Percentiles rank a stretch among this genome's conserved stretches.
Conservation (phyloP, 306 rosid genomes). For the Datisca glomerata region DNA sequence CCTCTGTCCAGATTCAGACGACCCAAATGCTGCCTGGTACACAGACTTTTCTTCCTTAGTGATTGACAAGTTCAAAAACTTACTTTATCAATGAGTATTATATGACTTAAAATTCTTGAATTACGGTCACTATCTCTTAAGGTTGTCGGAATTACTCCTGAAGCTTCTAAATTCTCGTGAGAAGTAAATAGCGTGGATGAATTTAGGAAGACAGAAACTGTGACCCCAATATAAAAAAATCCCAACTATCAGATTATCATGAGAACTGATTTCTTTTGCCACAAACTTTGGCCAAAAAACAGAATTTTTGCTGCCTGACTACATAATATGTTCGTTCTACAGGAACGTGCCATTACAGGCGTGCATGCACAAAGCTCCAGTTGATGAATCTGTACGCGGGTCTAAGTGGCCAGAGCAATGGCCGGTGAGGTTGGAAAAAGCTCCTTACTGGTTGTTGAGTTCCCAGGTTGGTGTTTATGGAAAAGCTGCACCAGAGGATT, state of each 20-base stretch:
- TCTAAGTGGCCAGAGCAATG: constrained; percentile 86
- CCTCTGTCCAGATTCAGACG: constrained; percentile 60
- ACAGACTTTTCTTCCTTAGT: neutral
- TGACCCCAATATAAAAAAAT: no score
- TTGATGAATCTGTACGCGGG: constrained; percentile 49
- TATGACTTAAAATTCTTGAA: no score
- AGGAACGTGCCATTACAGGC: constrained; percentile 82
- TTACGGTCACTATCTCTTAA: no score
- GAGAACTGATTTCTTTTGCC: no score
- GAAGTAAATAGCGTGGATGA: no score
- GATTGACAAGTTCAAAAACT: no score
- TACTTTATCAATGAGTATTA: no score
- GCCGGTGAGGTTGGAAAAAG: constrained; percentile 65
- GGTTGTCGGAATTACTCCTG: no score
- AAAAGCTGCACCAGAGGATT: constrained; percentile 92
- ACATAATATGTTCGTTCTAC: constrained; percentile 19
- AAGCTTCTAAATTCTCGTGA: no score
- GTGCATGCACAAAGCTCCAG: constrained; percentile 83
- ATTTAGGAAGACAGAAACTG: no score
- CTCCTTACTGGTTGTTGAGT: constrained; percentile 82
- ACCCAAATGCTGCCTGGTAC: constrained; percentile 90
- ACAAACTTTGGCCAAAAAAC: no score
- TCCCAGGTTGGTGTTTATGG: constrained; percentile 95
- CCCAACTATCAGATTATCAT: no score
- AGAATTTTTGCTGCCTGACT: neutral